Evolutionary conservation across 768 basidiomycete genomes (phyloP).

Genomic region (Naganishia onofrii): DNA sequence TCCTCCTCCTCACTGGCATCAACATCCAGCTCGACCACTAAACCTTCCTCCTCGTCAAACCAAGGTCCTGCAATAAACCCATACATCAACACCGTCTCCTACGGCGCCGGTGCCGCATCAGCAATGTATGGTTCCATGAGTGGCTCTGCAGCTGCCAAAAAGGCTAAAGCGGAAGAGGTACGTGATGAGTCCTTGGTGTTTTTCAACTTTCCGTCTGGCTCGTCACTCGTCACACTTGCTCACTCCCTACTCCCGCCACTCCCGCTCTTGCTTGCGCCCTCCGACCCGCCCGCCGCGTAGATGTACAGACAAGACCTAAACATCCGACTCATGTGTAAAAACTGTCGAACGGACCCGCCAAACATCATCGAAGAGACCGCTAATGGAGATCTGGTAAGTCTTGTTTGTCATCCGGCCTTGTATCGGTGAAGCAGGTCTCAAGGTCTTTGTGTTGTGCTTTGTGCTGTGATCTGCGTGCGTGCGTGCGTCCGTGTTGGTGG

Average conservation of each 20-base stretch:
- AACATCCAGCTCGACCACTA: too few species aligned
- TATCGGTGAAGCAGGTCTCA: too few species aligned
- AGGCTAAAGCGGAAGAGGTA: constrained; percentile 14
- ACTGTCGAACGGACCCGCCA: constrained; percentile 71
- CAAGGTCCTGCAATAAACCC: neutral
- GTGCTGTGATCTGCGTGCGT: too few species aligned
- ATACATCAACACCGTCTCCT: constrained; percentile 4
- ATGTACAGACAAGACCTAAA: constrained; percentile 30
- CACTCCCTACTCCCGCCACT: too few species aligned
- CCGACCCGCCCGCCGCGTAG: too few species aligned
- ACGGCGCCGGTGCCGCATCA: constrained; percentile 2
- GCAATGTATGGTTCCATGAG: constrained; percentile 7
- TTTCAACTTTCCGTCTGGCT: too few species aligned
- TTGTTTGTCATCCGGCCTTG: neutral
- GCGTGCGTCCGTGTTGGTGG: too few species aligned
- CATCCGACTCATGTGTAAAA: constrained; percentile 29
- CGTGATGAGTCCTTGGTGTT: too few species aligned
- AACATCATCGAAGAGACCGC: constrained; percentile 97
- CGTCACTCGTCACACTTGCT: too few species aligned
- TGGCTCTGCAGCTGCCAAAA: neutral
- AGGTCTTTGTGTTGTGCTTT: too few species aligned
- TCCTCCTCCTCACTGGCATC: neutral
- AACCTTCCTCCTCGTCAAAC: too few species aligned
- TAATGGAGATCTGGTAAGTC: constrained; percentile 92
- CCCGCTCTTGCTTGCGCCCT: too few species aligned